Conservation (phyloP, 352 stramenopile species). For the Halophytophthora batemanensis region DNA sequence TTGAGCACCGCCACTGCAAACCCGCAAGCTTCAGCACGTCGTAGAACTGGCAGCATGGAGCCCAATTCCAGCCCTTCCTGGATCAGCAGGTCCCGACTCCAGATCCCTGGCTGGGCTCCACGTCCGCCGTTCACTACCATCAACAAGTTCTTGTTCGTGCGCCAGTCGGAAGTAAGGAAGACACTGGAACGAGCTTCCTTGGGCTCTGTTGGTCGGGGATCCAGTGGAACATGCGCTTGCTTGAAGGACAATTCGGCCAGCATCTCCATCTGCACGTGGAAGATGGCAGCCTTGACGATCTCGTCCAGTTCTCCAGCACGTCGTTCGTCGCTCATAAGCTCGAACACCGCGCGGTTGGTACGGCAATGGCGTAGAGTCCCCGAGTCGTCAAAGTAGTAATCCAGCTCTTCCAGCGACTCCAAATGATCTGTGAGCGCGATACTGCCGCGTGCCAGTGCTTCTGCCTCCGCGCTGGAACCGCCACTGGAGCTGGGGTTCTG, state of each 20-base stretch:
- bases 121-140: constrained; percentile 70
- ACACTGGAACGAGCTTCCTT: constrained; percentile 69
- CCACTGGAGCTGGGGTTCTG: constrained; percentile 35
- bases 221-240: constrained; percentile 62
- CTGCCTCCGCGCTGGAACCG: constrained; percentile 11
- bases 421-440: constrained; percentile 63
- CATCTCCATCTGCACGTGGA: constrained; percentile 86
- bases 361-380: constrained; percentile 67
- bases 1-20: constrained; percentile 70
- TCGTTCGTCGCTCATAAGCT: constrained; percentile 76
- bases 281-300: constrained; percentile 80
- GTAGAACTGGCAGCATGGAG: constrained; percentile 75
- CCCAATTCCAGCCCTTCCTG: constrained; percentile 72
- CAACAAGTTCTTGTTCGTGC: constrained; percentile 50
- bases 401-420: constrained; percentile 72
- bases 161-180: constrained; percentile 71
- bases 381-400: constrained; percentile 73
- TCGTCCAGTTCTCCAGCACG: constrained; percentile 68
- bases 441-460: constrained; percentile 22
- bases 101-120: constrained; percentile 71
- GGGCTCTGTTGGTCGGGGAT: constrained; percentile 50
- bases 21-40: constrained; percentile 32
- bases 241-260: constrained; percentile 73
- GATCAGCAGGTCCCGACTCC: constrained; percentile 73
- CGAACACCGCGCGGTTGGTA: constrained; percentile 68